Percentiles rank a stretch among this genome's conserved stretches.
Evolutionary conservation across 306 rosid species (phyloP).

Genomic region (Vachellia collinsii): DNA sequence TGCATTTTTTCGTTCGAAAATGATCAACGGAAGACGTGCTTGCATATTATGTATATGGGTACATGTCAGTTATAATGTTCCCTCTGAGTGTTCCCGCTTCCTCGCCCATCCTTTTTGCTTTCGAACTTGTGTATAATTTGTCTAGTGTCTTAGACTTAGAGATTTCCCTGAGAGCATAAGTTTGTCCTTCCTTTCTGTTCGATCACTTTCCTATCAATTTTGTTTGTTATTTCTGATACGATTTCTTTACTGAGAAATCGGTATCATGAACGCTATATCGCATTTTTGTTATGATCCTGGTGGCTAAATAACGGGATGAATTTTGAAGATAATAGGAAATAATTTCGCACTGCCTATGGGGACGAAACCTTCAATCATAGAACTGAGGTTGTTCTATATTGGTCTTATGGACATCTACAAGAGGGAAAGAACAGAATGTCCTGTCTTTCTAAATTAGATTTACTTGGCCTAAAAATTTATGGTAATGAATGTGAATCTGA

Average conservation of each 20-base stretch:
- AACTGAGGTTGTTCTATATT: constrained; percentile 32
- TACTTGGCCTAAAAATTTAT: constrained; percentile 26
- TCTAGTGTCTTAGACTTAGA: constrained; percentile 5
- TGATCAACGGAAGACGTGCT: constrained; percentile 13
- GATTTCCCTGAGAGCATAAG: constrained; percentile 27
- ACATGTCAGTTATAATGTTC: constrained; percentile 7
- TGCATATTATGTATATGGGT: neutral
- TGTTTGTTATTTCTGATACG: constrained; percentile 9
- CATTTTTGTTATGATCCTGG: constrained; percentile 29
- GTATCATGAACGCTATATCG: neutral
- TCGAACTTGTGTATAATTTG: constrained; percentile 37
- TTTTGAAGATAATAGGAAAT: constrained; percentile 35
- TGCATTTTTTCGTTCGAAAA: neutral
- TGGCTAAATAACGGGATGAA: constrained; percentile 13
- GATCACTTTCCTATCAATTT: constrained; percentile 32
- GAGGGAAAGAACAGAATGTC: neutral
- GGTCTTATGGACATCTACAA: constrained; percentile 25
- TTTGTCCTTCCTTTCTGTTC: constrained; percentile 5
- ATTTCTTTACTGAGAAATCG: constrained; percentile 26
- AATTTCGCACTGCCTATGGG: constrained; percentile 5
- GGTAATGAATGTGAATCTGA: constrained; percentile 33
- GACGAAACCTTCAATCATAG: constrained; percentile 19
- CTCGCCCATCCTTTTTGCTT: neutral
- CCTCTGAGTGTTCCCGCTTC: neutral
- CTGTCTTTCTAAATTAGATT: constrained; percentile 15